phyloP scores from a whole-genome alignment of 371 early-diverging fungal species.

The Rhizopus delemar region DNA sequence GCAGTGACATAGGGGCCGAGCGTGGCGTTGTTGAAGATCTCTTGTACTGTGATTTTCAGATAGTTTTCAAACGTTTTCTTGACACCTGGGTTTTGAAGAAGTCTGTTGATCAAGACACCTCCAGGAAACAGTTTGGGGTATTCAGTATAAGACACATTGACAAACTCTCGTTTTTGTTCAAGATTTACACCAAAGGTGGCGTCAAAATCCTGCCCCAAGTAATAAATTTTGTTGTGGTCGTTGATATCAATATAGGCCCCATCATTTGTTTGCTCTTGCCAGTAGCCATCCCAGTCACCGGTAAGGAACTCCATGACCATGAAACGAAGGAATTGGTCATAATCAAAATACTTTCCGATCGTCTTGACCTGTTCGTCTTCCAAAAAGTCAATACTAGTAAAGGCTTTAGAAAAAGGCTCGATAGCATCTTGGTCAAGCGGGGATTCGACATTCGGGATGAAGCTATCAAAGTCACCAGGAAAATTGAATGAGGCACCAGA shows the following conservation, averaged over 20 bases:
- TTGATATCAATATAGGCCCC: constrained; percentile 57
- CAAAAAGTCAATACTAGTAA: constrained; percentile 35
- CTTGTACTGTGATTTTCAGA: constrained; percentile 41
- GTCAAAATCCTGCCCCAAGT: constrained; percentile 58
- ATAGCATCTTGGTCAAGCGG: constrained; percentile 38
- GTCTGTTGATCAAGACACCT: constrained; percentile 52
- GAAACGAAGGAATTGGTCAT: constrained; percentile 54
- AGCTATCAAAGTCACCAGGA: constrained; percentile 31
- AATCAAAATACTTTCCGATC: constrained; percentile 41
- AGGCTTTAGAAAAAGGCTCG: constrained; percentile 33
- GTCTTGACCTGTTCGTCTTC: constrained; percentile 42
- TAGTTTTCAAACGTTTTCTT: constrained; percentile 46
- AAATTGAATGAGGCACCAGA: constrained; percentile 52
- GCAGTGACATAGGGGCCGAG: constrained; percentile 44
- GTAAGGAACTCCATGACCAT: constrained; percentile 62
- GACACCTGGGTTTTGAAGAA: constrained; percentile 44
- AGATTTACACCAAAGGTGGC: constrained; percentile 63
- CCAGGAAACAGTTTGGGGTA: constrained; percentile 38
- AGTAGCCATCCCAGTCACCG: constrained; percentile 62
- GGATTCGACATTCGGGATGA: constrained; percentile 35
- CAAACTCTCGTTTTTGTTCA: constrained; percentile 28
- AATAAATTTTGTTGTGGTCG: constrained; percentile 41
- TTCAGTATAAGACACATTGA: constrained; percentile 37
- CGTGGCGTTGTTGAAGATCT: constrained; percentile 53
- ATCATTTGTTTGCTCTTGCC: constrained; percentile 57